phyloP scores from a whole-genome alignment of 1,284 basidiomycete species.

The Salmacisia buchloeana region DNA sequence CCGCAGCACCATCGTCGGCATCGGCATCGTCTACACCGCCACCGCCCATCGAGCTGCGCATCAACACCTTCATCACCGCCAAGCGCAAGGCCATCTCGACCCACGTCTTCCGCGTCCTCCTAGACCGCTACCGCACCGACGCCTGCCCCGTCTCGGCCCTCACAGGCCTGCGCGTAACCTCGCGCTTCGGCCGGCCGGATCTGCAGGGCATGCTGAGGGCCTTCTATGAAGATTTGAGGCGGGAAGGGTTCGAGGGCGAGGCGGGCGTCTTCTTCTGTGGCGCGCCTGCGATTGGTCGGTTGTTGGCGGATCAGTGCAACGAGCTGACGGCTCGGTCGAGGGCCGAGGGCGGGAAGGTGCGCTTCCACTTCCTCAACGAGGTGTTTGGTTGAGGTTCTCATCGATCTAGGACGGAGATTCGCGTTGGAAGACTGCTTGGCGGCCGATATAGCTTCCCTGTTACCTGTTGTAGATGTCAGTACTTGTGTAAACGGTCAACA shows the following conservation, averaged over 20 bases:
- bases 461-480: too few relatives aligned
- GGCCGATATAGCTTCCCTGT: too few relatives aligned
- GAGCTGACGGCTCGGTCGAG: not conserved
- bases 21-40: too few relatives aligned
- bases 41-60: constrained; percentile 10
- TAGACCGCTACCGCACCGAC: constrained; percentile 8
- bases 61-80: constrained; percentile 11
- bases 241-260: not conserved
- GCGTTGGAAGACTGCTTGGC: too few relatives aligned
- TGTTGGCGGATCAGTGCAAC: constrained; percentile 5
- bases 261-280: constrained; percentile 16
- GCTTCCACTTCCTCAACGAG: constrained; percentile 13
- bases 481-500: too few relatives aligned
- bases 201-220: constrained; percentile 1
- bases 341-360: not conserved
- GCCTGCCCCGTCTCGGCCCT: constrained; percentile 6
- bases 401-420: too few relatives aligned
- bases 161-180: constrained; percentile 6
- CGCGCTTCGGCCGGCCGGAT: constrained; percentile 11
- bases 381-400: constrained; percentile 12
- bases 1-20: too few relatives aligned
- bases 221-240: constrained; percentile 7
- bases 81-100: constrained; percentile 12
- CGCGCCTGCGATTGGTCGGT: not conserved
- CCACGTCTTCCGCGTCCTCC: constrained; percentile 12